Percentiles rank a stretch among this genome's conserved stretches.
These are phyloP conservation scores for Fragilariopsis cylindrus DNA, from an alignment of 108 stramenopile species.

Conservation along the genomic window DNA sequence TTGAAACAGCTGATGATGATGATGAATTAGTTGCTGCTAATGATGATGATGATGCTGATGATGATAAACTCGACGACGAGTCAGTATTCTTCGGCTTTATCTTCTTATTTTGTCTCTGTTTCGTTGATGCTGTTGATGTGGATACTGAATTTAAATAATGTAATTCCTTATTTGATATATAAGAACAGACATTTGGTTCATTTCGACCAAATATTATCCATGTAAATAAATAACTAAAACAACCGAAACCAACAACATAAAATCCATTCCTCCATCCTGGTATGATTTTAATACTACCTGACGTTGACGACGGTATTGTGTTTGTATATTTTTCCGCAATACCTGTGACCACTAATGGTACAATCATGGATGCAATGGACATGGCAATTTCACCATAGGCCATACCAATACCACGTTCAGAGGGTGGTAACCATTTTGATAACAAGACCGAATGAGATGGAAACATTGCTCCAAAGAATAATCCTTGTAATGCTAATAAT, in stretches of 20 bases:
- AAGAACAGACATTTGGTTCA: conserved; percentile 1
- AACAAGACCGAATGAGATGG: conserved; percentile 1
- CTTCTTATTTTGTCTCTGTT: not conserved
- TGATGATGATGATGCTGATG: not conserved
- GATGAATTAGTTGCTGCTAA: not conserved
- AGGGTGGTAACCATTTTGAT: conserved; percentile 8
- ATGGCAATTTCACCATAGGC: conserved; percentile 14
- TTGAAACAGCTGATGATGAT: not conserved
- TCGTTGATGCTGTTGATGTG: not conserved
- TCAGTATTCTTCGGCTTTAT: too few species aligned
- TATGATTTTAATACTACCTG: not conserved
- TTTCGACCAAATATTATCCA: conserved; percentile 6
- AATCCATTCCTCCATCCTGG: conserved; percentile 10
- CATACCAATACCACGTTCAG: conserved; percentile 8
- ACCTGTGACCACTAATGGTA: conserved; percentile 1
- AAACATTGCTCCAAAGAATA: conserved; percentile 1
- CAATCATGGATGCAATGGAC: conserved; percentile 8
- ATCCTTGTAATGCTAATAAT: not conserved
- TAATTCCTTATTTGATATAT: conserved; percentile 7
- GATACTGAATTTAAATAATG: not conserved
- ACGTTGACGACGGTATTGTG: not conserved
- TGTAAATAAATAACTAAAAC: not conserved
- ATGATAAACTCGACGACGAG: not conserved
- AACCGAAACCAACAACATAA: not conserved
- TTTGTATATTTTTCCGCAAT: not conserved